Evolutionary conservation across 768 basidiomycete genomes (phyloP), one percentile per base, ranked within the genome.

Genomic region (Termitomyces sp.): DNA sequence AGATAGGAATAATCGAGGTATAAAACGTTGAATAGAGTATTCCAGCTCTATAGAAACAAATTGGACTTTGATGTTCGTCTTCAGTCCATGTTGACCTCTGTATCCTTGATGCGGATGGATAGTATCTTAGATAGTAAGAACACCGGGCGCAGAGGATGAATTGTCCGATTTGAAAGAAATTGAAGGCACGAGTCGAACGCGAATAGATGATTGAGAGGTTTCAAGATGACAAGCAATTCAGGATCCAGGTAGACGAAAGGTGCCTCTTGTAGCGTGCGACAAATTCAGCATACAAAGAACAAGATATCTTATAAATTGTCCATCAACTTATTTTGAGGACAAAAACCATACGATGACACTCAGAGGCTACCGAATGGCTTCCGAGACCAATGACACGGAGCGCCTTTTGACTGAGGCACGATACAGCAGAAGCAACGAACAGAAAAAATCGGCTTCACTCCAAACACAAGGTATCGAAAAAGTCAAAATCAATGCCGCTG

Each of bases 401-500:
- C 1, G n/a, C 18, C 3, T 18, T 1, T 14, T 16, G 16, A 5
- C 16, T 14, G 16, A 5, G 16, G 36, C 16, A n/a, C n/a, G n/a
- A n/a, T n/a, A n/a, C n/a, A n/a, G n/a, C n/a, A n/a, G n/a, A n/a
- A n/a, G n/a, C 18, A 18, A 7, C 16, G 18, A 38, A 18, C 38
- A 18, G 18, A 2, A 18, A 38, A 36, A n/a, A n/a, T n/a, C n/a
- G n/a, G n/a, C n/a, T n/a, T n/a, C n/a, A n/a, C n/a, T n/a, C n/a
- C n/a, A n/a, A n/a, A n/a, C n/a, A n/a, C n/a, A n/a, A n/a, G n/a
- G n/a, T n/a, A n/a, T 5, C 14, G 18, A n/a, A 26, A 16, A 18
- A 28, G 18, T 24, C 36, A 30, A 51, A 28, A 47, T 43, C n/a
- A 41, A 13, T 22, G 47, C 22, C 24, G 68, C 68, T 67, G 63